Conservation (phyloP, 2,329 filamentous ascomycete genomes). For the Verticillium tricorpus region DNA sequence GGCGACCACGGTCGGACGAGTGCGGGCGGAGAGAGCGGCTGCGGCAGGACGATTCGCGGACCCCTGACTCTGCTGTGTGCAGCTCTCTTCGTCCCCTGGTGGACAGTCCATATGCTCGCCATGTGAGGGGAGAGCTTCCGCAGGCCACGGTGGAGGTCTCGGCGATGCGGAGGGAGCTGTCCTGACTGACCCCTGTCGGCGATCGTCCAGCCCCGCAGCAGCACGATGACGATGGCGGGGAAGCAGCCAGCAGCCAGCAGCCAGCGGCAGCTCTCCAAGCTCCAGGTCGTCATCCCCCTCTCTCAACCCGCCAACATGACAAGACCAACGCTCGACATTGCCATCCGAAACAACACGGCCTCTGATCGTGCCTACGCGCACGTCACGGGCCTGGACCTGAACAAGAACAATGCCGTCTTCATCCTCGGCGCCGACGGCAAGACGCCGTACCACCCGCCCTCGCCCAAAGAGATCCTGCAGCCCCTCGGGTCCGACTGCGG, state of each 20-base stretch:
- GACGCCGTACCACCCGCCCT: slow-evolving; percentile 60
- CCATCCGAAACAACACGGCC: slow-evolving; percentile 60
- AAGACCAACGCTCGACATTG: slow-evolving; percentile 47
- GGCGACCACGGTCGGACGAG: slow-evolving; percentile 25
- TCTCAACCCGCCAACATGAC: slow-evolving; percentile 21
- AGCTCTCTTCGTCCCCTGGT: too few species aligned
- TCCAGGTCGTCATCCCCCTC: background rate
- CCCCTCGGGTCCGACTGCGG: slow-evolving; percentile 53
- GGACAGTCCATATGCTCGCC: too few species aligned
- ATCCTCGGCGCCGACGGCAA: slow-evolving; percentile 62
- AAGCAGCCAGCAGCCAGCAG: background rate
- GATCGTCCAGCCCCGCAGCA: background rate
- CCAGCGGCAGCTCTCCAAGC: too few species aligned
- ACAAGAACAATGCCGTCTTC: slow-evolving; percentile 54
- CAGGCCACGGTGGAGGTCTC: too few species aligned
- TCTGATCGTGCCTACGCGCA: slow-evolving; percentile 62
- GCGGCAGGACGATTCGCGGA: too few species aligned
- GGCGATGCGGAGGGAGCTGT: background rate
- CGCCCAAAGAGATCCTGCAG: slow-evolving; percentile 45
- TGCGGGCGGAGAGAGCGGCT: too few species aligned
- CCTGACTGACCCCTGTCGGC: background rate
- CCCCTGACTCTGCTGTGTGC: too few species aligned
- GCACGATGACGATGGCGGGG: background rate
- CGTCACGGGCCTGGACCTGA: slow-evolving; percentile 62
- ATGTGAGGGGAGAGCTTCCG: too few species aligned